Base-by-base conservation (phyloP, 2,329 filamentous ascomycete genomes). In the Fusarium equiseti region DNA sequence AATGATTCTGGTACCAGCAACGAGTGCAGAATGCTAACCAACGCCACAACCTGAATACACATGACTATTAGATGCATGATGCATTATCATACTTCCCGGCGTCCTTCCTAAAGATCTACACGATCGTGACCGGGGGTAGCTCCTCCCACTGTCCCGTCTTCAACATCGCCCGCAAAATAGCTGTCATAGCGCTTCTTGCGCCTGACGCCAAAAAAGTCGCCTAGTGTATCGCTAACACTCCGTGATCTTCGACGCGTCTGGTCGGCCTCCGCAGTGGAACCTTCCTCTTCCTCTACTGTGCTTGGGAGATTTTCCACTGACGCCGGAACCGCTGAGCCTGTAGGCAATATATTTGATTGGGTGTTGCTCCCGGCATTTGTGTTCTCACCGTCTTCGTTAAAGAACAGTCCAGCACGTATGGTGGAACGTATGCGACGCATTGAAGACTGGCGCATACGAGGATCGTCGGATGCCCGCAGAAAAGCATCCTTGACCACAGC, bases 401-500 rank as follows among this genome's bases (percentile, higher is more conserved):
- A 84, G 75, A 87, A 89, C 38, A 89, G 78, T 57, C 87, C 88
- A 15, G 86, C 83, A 50, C 86, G 81, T 31, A 89, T 82, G 52
- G 83, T 84, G 11, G 84, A 84, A 49, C 85, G 81, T 57, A 85
- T 80, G 15, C 86, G 82, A 49, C 83, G 79, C 50, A 84, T 78
- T 11, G 85, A 85, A 12, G 83, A 82, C 58, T 80, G 82, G 43
- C 81, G 81, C 8, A 81, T 64, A 22, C 80, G 72, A 1, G 82
- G 77, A 32, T 77, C 78, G 27, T 84, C 82, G 18, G 84, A 80
- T 32, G 83, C 82, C 13, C 85, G 80, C 3, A 88, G 80, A 31
- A 89, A 81, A 13, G 83, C 86, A 69, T 89, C 87, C 44, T 87
- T 85, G 45, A 90, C 85, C 1, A 88, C 86, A 0, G 86, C 86